Evolutionary conservation across 371 early-diverging fungal genomes (phyloP), one percentile per base, ranked within the genome.

Genomic region (Mortierella sp.): DNA sequence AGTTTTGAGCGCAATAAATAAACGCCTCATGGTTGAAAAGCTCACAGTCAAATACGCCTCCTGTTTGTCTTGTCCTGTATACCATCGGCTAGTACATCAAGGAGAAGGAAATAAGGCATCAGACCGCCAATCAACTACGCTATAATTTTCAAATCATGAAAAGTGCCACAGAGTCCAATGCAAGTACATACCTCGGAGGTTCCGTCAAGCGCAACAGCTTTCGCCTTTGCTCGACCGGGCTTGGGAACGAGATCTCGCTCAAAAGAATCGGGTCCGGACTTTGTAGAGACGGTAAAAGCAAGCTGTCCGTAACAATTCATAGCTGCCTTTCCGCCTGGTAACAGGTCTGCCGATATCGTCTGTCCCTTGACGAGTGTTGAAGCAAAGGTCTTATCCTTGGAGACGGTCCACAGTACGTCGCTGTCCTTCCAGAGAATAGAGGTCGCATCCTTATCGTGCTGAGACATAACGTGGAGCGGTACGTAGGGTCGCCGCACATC

Each of bases 271-370:
- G 60, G 55, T 14, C 76, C 55, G 19, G 77, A 48, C 52, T 81
- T 88, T n/a, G 74, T 75, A 0, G 77, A 80, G 9, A 94, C 85
- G 0, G 94, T 90, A 83, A 96, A 94, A 0, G 94, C 93, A 19
- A 96, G 55, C 48, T 95, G 93, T 21, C 95, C 96, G 77, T 91
- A 93, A 11, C 91, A 89, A 75, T 93, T 95, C 96, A 96, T 96
- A 0, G 91, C 90, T 0, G 92, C 94, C 63, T 90, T 90, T 47
- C 92, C 89, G 58, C 89, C 90, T 14, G 95, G 82, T 88, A 81
- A 60, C 74, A 89, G 8, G 90, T 76, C 19, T 89, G 94, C 48
- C 80, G 89, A 84, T 91, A 92, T 0, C 91, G 91, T 63, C n/a
- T 79, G 45, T 73, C 89, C 54, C 78, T 77, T 42, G 93, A 89